phyloP scores from a whole-genome alignment of 345 rosid genomes.

The Lenwebbia sp. region DNA sequence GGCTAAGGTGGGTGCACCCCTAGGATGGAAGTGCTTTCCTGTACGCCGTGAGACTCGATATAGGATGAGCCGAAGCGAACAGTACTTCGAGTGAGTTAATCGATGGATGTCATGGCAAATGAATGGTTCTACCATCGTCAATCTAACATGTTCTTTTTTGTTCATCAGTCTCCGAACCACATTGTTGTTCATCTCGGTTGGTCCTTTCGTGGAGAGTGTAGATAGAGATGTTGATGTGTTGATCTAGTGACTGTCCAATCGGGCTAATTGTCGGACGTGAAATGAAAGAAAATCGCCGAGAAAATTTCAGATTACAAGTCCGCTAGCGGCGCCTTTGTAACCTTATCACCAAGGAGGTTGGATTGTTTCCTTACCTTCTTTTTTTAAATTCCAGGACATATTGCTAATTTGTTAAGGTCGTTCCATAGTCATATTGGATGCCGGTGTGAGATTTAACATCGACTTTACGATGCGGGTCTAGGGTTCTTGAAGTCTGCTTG shows the following conservation, averaged over 20 bases:
- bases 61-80: too few species aligned
- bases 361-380: neutral
- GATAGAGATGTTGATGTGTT: neutral
- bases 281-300: neutral
- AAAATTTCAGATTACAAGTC: neutral
- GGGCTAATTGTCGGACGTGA: neutral
- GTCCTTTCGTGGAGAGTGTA: neutral
- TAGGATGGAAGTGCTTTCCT: too few species aligned
- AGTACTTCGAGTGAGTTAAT: too few species aligned
- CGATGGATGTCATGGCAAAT: neutral
- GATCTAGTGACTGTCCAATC: neutral
- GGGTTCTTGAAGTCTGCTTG: neutral
- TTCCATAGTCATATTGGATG: neutral
- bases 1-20: too few species aligned
- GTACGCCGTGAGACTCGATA: too few species aligned
- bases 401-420: neutral
- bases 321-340: neutral
- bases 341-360: neutral
- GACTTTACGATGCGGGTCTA: neutral
- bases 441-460: neutral
- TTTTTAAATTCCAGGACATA: neutral
- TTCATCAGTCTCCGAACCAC: neutral
- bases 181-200: neutral
- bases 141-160: neutral
- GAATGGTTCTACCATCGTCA: neutral